Conservation (phyloP, 768 basidiomycete genomes). For the Chalciporus sphaerocephalus region DNA sequence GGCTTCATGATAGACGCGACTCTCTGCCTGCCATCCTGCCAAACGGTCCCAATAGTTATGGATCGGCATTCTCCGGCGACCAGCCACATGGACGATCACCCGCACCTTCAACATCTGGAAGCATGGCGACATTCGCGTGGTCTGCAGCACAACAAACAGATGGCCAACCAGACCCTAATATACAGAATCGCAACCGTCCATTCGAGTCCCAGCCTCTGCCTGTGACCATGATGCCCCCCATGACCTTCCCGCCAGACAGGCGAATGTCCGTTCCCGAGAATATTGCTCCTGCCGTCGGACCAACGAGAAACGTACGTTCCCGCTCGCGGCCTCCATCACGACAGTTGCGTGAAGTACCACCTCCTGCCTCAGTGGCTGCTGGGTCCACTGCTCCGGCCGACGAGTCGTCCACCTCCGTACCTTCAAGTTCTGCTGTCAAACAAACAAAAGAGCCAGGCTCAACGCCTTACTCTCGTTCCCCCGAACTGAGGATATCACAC, state of each 20-base stretch:
- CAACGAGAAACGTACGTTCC: slow-evolving; percentile 55
- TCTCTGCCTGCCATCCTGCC: slow-evolving; percentile 68
- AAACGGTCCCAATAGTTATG: slow-evolving; percentile 50
- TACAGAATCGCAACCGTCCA: slow-evolving; percentile 38
- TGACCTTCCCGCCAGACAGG: slow-evolving; percentile 58
- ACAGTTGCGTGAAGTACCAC: slow-evolving; percentile 43
- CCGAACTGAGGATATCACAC: slow-evolving; percentile 91
- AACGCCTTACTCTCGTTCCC: slow-evolving; percentile 92
- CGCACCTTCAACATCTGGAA: slow-evolving; percentile 51
- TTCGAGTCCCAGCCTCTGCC: slow-evolving; percentile 47
- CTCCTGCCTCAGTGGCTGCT: slow-evolving; percentile 34
- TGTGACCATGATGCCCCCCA: slow-evolving; percentile 53
- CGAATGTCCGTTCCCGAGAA: slow-evolving; percentile 74
- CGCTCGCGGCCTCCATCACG: slow-evolving; percentile 72
- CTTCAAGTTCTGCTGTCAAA: slow-evolving; percentile 34
- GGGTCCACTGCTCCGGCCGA: slow-evolving; percentile 38
- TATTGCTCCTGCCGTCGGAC: slow-evolving; percentile 40
- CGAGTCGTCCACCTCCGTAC: slow-evolving; percentile 38
- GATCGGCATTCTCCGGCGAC: slow-evolving; percentile 58
- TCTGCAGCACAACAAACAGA: slow-evolving; percentile 46
- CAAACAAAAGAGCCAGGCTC: slow-evolving; percentile 44
- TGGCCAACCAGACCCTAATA: slow-evolving; percentile 43
- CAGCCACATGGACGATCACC: slow-evolving; percentile 61
- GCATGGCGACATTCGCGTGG: slow-evolving; percentile 73
- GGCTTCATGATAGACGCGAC: slow-evolving; percentile 67